phyloP scores from a whole-genome alignment of 495 filamentous ascomycete species.

The Penicillium lagena region DNA sequence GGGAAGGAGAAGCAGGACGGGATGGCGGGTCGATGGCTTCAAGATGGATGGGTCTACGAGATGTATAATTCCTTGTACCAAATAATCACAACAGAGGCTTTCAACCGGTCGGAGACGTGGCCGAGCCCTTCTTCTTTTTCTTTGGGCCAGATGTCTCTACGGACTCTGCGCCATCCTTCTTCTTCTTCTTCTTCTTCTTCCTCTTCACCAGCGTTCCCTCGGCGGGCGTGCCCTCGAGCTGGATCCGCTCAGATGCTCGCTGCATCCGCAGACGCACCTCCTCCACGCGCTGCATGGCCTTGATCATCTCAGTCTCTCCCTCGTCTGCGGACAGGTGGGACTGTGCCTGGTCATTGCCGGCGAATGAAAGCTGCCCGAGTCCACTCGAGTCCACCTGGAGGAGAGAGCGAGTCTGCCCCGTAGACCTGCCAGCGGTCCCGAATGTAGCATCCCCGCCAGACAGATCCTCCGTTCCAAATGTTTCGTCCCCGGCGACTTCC shows the following conservation, averaged over 20 bases:
- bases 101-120: neutral
- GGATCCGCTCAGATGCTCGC: conserved; percentile 73
- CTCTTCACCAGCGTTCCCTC: conserved; percentile 74
- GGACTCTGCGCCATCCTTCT: neutral
- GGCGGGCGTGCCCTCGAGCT: conserved; percentile 59
- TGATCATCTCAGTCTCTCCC: conserved; percentile 77
- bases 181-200: conserved; percentile 58
- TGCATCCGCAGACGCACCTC: conserved; percentile 84
- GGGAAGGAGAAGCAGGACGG: neutral
- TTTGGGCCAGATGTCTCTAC: neutral
- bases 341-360: conserved; percentile 19
- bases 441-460: conserved; percentile 19
- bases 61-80: neutral
- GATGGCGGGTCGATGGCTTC: neutral
- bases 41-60: neutral
- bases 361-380: conserved; percentile 59
- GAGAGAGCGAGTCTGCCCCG: conserved; percentile 46
- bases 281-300: conserved; percentile 82
- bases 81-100: neutral
- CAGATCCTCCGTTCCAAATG: conserved; percentile 22
- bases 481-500: conserved; percentile 58
- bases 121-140: conserved; percentile 11
- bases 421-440: conserved; percentile 20
- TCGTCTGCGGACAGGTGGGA: conserved; percentile 13
- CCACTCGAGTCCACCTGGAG: conserved; percentile 82